These are phyloP conservation scores for Talaromyces sp. DNA, from an alignment of 2,329 filamentous ascomycete genomes.

Conservation along the genomic window DNA sequence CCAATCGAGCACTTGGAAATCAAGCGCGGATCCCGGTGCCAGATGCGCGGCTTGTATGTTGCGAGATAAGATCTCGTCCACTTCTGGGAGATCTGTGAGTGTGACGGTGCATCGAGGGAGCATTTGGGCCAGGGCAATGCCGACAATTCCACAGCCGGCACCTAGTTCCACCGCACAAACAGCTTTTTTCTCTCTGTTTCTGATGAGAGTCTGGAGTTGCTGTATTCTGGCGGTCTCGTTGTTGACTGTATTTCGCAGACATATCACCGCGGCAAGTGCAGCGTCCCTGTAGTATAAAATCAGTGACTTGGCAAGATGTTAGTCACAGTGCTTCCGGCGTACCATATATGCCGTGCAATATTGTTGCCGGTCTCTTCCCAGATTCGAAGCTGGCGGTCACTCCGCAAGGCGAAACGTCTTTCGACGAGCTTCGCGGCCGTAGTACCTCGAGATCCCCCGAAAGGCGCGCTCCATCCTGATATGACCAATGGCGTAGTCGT, in stretches of 20 bases:
- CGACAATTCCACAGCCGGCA: slow-evolving; percentile 63
- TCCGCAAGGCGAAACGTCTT: slow-evolving; percentile 44
- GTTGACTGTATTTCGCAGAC: slow-evolving; percentile 42
- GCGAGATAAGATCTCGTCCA: slow-evolving; percentile 51
- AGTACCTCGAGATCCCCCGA: slow-evolving; percentile 32
- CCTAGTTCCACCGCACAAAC: slow-evolving; percentile 59
- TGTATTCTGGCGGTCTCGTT: slow-evolving; percentile 18
- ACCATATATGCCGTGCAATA: slow-evolving; percentile 68
- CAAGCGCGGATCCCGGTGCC: slow-evolving; percentile 37
- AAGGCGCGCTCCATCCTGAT: slow-evolving; percentile 51
- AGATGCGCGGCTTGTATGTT: slow-evolving; percentile 47
- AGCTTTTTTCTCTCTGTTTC: slow-evolving; percentile 18
- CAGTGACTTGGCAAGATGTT: not conserved
- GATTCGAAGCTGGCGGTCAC: slow-evolving; percentile 42
- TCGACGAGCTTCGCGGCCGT: slow-evolving; percentile 50
- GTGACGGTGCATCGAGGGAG: slow-evolving; percentile 48
- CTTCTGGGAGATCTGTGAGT: slow-evolving; percentile 62
- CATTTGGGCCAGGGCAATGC: slow-evolving; percentile 55
- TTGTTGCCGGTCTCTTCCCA: slow-evolving; percentile 68
- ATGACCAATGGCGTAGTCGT: slow-evolving; percentile 41
- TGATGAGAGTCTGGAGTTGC: slow-evolving; percentile 18
- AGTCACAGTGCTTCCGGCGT: slow-evolving; percentile 17
- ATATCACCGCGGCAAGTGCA: slow-evolving; percentile 51
- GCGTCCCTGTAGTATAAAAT: slow-evolving; percentile 46
- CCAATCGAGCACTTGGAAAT: slow-evolving; percentile 58